These are phyloP conservation scores for Tuber indicum DNA, from an alignment of 495 filamentous ascomycete genomes.

Conservation along the genomic window DNA sequence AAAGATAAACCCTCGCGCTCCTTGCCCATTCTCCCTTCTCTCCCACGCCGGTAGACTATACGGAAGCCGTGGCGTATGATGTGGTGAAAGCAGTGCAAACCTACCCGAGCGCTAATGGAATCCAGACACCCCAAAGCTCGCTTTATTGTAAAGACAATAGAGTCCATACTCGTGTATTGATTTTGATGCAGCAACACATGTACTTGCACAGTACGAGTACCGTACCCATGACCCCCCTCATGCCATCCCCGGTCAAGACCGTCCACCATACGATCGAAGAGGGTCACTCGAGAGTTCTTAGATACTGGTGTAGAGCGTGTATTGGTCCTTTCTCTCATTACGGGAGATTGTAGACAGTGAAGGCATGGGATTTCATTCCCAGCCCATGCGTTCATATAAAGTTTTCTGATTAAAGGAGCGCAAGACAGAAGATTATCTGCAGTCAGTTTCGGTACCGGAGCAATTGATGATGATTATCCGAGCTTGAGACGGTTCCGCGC, in stretches of 20 bases:
- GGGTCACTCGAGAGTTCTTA: neutral
- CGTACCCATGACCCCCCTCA: neutral
- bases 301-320: neutral
- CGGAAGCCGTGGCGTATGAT: constrained; percentile 13
- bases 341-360: neutral
- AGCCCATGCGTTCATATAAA: neutral
- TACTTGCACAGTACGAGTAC: too few relatives aligned
- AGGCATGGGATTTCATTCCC: neutral
- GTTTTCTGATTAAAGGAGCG: neutral
- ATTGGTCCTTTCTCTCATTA: neutral
- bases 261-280: neutral
- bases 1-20: neutral
- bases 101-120: constrained; percentile 24
- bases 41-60: neutral
- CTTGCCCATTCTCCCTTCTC: constrained; percentile 5
- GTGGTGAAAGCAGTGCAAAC: constrained; percentile 1
- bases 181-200: neutral
- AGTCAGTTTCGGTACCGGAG: neutral
- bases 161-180: neutral
- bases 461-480: neutral
- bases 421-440: neutral
- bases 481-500: neutral
- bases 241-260: neutral
- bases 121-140: constrained; percentile 21
- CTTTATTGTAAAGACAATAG: constrained; percentile 22